phyloP scores from a whole-genome alignment of 106 monocot species.

The Dendrobium officinale region DNA sequence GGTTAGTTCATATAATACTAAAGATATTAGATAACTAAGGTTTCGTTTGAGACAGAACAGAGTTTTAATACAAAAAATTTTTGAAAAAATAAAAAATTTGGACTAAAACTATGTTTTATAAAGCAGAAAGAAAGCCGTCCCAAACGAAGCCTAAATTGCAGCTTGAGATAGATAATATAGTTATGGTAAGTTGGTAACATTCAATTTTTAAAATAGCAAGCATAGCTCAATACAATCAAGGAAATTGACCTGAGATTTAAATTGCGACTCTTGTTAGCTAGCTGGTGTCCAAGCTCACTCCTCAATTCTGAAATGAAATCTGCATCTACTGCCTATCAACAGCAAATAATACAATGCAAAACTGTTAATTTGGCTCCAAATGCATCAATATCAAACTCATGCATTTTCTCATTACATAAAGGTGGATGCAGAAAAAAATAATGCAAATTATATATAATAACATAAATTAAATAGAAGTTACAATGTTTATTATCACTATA shows the following conservation, averaged over 20 bases:
- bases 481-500: too few relatives aligned
- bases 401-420: too few relatives aligned
- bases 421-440: too few relatives aligned
- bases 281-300: slow-evolving; percentile 84
- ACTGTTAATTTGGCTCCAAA: neutral
- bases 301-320: slow-evolving; percentile 66
- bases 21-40: neutral
- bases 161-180: neutral
- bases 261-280: slow-evolving; percentile 62
- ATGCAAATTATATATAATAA: too few relatives aligned
- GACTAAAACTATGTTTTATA: too few relatives aligned
- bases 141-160: neutral
- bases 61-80: too few relatives aligned
- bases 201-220: neutral
- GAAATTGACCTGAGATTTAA: slow-evolving; percentile 40
- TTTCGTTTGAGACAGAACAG: too few relatives aligned
- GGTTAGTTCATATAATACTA: neutral
- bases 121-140: too few relatives aligned
- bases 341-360: neutral
- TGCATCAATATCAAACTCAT: neutral
- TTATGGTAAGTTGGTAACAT: neutral
- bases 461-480: too few relatives aligned
- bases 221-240: neutral
- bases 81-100: too few relatives aligned
- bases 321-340: slow-evolving; percentile 63